Evolutionary conservation across 2,329 filamentous ascomycete genomes (phyloP).

Genomic region (Ophiostoma fasciatum): DNA sequence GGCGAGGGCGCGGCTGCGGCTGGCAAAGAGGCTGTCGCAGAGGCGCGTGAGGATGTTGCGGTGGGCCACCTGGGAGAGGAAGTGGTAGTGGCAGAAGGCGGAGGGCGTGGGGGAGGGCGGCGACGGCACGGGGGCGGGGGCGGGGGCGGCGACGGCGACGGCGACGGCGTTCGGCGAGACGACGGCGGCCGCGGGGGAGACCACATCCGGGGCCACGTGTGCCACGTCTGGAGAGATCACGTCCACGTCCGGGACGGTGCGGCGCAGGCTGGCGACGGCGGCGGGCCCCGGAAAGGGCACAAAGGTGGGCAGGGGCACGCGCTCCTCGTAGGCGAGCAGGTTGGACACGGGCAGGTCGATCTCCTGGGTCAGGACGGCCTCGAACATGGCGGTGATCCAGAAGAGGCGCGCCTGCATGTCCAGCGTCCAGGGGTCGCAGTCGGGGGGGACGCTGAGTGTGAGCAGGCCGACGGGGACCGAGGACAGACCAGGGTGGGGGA

Average conservation of each 20-base stretch:
- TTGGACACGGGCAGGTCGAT: slow-evolving; percentile 35
- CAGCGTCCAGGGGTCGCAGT: slow-evolving; percentile 35
- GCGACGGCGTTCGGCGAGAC: too few relatives aligned
- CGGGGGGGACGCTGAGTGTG: slow-evolving; percentile 18
- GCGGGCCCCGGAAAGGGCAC: slow-evolving; percentile 12
- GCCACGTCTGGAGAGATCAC: too few relatives aligned
- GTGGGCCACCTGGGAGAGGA: slow-evolving; percentile 39
- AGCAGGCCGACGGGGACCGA: background rate
- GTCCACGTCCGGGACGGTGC: too few relatives aligned
- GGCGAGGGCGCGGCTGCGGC: slow-evolving; percentile 11
- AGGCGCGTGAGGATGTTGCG: slow-evolving; percentile 39
- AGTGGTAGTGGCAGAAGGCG: slow-evolving; percentile 41
- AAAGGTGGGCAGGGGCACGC: slow-evolving; percentile 38
- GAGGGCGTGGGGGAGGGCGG: background rate
- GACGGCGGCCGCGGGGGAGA: too few relatives aligned
- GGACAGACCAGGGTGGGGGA: too few relatives aligned
- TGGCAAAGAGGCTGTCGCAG: slow-evolving; percentile 25
- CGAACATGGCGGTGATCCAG: slow-evolving; percentile 40
- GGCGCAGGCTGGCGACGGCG: too few relatives aligned
- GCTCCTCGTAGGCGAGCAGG: slow-evolving; percentile 33
- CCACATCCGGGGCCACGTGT: too few relatives aligned
- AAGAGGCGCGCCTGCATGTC: slow-evolving; percentile 41
- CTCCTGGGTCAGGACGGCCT: slow-evolving; percentile 39
- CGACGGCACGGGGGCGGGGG: too few relatives aligned
- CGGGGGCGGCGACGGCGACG: background rate